Evolutionary conservation across 768 basidiomycete genomes (phyloP), one percentile per base, ranked within the genome.

Genomic region (Agaricus blazei): DNA sequence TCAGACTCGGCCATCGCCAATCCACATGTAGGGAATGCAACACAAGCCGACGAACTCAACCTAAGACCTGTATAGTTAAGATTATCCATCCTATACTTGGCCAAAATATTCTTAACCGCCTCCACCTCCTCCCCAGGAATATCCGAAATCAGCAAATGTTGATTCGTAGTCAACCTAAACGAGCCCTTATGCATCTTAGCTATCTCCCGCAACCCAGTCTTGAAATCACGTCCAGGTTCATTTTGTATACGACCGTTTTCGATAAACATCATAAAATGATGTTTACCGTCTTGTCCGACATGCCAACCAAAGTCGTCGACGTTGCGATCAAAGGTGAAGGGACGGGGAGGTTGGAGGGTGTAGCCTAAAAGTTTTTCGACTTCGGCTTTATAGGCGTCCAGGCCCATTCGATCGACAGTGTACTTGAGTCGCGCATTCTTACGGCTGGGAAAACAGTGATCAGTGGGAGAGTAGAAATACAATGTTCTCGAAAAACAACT

Each of bases 241-340:
- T 98, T 94, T 69, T 93, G 87, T n/a, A 99, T 82, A 23, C 96
- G 90, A 19, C 97, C 96, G 64, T 99, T 99, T 75, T 99, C 97
- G 68, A 99, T 89, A 71, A 94, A 98, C 69, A 88, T 76, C 49
- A 88, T 93, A 70, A 93, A 94, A 69, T 98, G 93, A 65, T 93
- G 88, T 60, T 78, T 84, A 58, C 93, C 94, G 63, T 98, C 86
- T 64, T 87, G 78, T 51, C 93, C 93, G 15, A 82, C 87, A 53
- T 82, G 74, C 97, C 97, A 99, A 43, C 97, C 97, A 62, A 84
- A 98, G 67, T 95, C 87, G 70, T 99, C 97, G 62, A 93, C 73
- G 72, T 98, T 98, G 60, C 83, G 78, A 63, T 92, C 85, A 68
- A 99, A 98, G 29, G 78, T 71, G 76, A 78, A 98, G 4, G 85